Evolutionary conservation across 352 stramenopile genomes (phyloP).

Genomic region (Blastocystis sp.): DNA sequence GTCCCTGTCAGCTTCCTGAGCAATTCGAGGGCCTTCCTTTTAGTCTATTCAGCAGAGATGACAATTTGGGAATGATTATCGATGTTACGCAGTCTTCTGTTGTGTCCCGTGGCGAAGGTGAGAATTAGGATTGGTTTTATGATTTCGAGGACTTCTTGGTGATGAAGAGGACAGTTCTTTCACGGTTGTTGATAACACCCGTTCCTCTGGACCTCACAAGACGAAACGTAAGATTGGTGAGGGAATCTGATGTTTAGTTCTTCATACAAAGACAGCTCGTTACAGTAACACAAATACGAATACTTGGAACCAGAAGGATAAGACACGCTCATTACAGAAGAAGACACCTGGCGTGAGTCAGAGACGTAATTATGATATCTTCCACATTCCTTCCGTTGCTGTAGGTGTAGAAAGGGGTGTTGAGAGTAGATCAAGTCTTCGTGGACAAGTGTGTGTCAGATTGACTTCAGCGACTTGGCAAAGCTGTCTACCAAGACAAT

Average conservation of each 20-base stretch:
- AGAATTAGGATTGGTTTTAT: neutral
- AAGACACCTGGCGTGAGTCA: neutral
- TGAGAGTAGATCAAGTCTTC: neutral
- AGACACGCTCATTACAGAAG: neutral
- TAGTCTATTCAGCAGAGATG: slow-evolving; percentile 41
- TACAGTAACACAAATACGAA: neutral
- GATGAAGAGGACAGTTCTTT: neutral
- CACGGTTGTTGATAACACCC: neutral
- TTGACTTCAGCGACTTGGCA: slow-evolving; percentile 2
- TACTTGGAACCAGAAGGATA: neutral
- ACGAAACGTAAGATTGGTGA: neutral
- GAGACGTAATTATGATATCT: slow-evolving; percentile 5
- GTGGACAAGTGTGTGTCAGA: neutral
- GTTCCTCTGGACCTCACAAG: neutral
- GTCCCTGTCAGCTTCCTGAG: slow-evolving; percentile 5
- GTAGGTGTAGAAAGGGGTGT: neutral
- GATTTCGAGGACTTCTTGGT: neutral
- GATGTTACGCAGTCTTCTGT: neutral
- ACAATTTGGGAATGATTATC: slow-evolving; percentile 48
- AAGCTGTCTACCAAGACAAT: neutral
- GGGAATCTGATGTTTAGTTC: neutral
- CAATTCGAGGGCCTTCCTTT: slow-evolving; percentile 22
- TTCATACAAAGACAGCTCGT: slow-evolving; percentile 5
- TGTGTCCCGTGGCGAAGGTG: neutral
- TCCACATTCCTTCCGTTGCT: neutral